These are phyloP conservation scores for Boletus huronensis DNA, from an alignment of 768 basidiomycete genomes.

Conservation along the genomic window DNA sequence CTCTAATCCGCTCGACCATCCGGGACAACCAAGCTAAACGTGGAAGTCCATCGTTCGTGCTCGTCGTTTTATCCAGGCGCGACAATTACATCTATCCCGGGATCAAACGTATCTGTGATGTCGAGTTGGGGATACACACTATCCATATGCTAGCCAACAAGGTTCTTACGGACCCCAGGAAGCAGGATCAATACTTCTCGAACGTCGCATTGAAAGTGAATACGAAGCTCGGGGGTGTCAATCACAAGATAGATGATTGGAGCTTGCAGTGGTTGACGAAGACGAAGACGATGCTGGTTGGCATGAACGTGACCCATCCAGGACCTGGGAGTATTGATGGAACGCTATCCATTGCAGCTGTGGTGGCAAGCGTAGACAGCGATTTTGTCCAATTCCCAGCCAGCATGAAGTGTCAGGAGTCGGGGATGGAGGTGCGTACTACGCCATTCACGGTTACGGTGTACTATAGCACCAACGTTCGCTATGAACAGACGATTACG, in stretches of 20 bases:
- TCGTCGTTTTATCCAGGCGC: slow-evolving; percentile 62
- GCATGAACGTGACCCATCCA: slow-evolving; percentile 83
- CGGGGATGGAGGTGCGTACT: slow-evolving; percentile 26
- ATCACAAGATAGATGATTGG: slow-evolving; percentile 62
- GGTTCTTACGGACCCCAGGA: slow-evolving; percentile 48
- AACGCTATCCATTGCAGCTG: slow-evolving; percentile 79
- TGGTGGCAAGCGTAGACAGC: slow-evolving; percentile 72
- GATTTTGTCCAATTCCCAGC: slow-evolving; percentile 76
- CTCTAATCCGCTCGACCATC: slow-evolving; percentile 41
- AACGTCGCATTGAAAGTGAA: slow-evolving; percentile 83
- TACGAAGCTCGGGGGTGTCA: slow-evolving; percentile 77
- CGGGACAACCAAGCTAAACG: slow-evolving; percentile 22
- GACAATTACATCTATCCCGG: slow-evolving; percentile 81
- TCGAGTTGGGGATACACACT: slow-evolving; percentile 67
- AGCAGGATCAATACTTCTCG: slow-evolving; percentile 78
- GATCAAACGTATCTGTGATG: slow-evolving; percentile 74
- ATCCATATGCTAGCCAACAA: slow-evolving; percentile 67
- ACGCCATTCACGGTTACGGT: not conserved
- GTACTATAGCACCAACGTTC: not conserved
- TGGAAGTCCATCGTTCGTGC: slow-evolving; percentile 56
- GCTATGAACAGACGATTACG: slow-evolving; percentile 60
- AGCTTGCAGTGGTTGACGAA: slow-evolving; percentile 64
- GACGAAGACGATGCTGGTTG: slow-evolving; percentile 76
- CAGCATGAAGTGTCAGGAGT: slow-evolving; percentile 62
- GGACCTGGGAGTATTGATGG: slow-evolving; percentile 62